Evolutionary conservation across 2,329 filamentous ascomycete genomes (phyloP).

Genomic region (Ophidiomyces ophidiicola): DNA sequence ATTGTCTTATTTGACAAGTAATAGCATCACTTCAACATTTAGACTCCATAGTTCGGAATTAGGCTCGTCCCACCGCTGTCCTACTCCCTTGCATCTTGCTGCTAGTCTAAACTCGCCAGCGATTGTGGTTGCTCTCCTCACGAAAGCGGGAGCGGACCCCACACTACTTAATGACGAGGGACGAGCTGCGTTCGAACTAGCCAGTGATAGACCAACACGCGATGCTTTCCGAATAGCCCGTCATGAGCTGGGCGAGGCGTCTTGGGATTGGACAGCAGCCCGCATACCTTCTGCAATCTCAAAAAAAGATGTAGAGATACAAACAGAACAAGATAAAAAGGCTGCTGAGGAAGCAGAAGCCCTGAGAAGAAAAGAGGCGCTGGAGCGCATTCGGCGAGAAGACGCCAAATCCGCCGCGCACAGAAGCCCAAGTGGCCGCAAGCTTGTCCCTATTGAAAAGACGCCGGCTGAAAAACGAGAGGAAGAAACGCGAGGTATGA

Average conservation of each 20-base stretch:
- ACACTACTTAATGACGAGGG: constrained; percentile 57
- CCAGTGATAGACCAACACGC: constrained; percentile 71
- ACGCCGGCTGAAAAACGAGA: constrained; percentile 69
- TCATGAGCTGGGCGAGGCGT: constrained; percentile 61
- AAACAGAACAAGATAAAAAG: constrained; percentile 56
- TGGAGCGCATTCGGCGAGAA: constrained; percentile 57
- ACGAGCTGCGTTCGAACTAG: constrained; percentile 76
- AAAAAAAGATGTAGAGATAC: constrained; percentile 56
- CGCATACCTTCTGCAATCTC: constrained; percentile 60
- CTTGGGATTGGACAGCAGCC: constrained; percentile 67
- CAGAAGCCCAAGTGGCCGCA: constrained; percentile 41
- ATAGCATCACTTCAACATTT: constrained; percentile 60
- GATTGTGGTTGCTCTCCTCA: constrained; percentile 63
- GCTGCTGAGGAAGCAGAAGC: constrained; percentile 57
- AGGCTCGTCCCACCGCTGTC: constrained; percentile 62
- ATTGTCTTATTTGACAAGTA: constrained; percentile 68
- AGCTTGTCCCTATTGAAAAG: constrained; percentile 52
- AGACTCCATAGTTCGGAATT: constrained; percentile 56
- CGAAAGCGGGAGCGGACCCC: constrained; percentile 64
- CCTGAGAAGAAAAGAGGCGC: constrained; percentile 59
- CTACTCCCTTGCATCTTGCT: constrained; percentile 75
- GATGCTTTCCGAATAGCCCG: constrained; percentile 87
- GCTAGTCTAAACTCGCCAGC: constrained; percentile 67
- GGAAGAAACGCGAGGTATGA: constrained; percentile 73
- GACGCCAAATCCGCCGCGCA: constrained; percentile 36